These are phyloP conservation scores for Claviceps sorghi DNA, from an alignment of 2,329 filamentous ascomycete species.

Conservation along the genomic window DNA sequence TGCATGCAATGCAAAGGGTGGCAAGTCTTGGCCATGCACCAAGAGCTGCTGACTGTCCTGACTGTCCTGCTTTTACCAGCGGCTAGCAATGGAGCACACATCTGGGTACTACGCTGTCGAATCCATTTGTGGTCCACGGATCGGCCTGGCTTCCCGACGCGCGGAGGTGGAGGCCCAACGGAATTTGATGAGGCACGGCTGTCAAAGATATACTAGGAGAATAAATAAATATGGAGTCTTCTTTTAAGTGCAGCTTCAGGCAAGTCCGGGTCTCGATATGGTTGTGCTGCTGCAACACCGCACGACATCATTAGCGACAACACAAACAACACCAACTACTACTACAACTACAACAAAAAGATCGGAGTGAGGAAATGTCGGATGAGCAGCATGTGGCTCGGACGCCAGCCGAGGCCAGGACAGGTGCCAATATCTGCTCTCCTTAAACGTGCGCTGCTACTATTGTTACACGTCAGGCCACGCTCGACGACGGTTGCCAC, in stretches of 20 bases:
- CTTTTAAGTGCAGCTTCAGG: neutral
- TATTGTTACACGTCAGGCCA: neutral
- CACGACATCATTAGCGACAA: neutral
- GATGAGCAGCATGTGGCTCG: neutral
- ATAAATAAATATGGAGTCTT: neutral
- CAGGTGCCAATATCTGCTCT: neutral
- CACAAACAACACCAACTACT: neutral
- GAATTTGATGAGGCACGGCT: neutral
- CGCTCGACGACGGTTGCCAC: neutral
- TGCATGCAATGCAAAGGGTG: neutral
- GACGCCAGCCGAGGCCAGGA: neutral
- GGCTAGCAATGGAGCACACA: conserved; percentile 1
- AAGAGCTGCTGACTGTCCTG: neutral
- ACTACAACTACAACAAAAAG: neutral
- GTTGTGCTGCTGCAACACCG: neutral
- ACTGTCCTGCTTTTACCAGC: neutral
- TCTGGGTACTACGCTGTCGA: conserved; percentile 4
- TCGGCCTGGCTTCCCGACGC: conserved; percentile 4
- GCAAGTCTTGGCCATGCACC: neutral
- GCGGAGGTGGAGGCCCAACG: conserved; percentile 3
- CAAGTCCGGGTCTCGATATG: neutral
- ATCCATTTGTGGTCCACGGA: conserved; percentile 3
- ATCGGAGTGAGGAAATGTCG: neutral
- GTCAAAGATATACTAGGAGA: neutral
- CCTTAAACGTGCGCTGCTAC: neutral